Conservation (phyloP, 2,329 filamentous ascomycete genomes). For the Aspergillus ibericus region DNA sequence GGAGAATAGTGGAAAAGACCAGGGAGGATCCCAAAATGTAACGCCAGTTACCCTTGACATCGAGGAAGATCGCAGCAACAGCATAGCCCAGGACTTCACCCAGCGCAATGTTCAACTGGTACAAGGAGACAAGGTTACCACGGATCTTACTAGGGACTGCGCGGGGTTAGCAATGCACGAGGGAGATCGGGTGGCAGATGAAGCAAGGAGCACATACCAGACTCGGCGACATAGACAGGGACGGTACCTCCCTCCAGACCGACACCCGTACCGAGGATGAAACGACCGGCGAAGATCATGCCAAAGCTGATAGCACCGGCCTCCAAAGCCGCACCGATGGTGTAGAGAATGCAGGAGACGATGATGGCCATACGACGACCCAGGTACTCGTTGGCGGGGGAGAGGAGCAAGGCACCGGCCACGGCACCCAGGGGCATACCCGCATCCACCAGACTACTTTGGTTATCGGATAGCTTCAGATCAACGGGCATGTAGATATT, state of each 20-base stretch:
- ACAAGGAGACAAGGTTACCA: constrained; percentile 71
- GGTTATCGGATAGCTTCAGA: constrained; percentile 54
- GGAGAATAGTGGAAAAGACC: constrained; percentile 65
- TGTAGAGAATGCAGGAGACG: constrained; percentile 68
- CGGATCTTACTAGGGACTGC: constrained; percentile 63
- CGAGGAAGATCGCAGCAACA: constrained; percentile 70
- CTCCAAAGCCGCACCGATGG: constrained; percentile 66
- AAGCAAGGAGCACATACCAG: constrained; percentile 26
- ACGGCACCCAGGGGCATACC: constrained; percentile 72
- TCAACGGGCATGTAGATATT: constrained; percentile 62
- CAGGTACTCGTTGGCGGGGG: constrained; percentile 66
- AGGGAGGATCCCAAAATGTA: constrained; percentile 73
- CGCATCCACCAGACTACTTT: constrained; percentile 67
- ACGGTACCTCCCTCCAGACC: constrained; percentile 74
- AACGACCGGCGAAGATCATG: constrained; percentile 68
- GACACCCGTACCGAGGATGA: constrained; percentile 69
- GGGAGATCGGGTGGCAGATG: constrained; percentile 22
- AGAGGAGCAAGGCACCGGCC: constrained; percentile 66
- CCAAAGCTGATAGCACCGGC: constrained; percentile 67
- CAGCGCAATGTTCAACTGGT: constrained; percentile 74
- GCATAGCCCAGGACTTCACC: constrained; percentile 73
- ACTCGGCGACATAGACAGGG: constrained; percentile 71
- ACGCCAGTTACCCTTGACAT: constrained; percentile 69
- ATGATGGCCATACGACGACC: constrained; percentile 69
- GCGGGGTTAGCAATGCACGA: neutral